Conservation (phyloP, 345 rosid genomes). For the Xanthoceras sorbifolium region DNA sequence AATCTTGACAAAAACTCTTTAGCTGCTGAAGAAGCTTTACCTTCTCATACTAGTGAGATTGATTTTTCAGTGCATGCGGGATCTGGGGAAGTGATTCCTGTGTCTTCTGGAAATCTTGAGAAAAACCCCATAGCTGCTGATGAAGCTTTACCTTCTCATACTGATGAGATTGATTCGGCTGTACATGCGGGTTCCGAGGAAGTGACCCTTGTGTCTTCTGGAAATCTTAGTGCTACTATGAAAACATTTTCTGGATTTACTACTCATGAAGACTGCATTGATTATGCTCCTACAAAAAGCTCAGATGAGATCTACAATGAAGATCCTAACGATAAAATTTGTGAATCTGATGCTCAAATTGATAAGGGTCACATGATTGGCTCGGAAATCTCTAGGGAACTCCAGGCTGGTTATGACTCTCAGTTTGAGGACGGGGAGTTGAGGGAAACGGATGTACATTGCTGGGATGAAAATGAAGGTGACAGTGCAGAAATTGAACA, state of each 20-base stretch:
- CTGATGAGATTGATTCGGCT: slow-evolving; percentile 18
- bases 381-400: slow-evolving; percentile 23
- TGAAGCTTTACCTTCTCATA: slow-evolving; percentile 8
- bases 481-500: slow-evolving; percentile 41
- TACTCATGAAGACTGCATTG: slow-evolving; percentile 17
- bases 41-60: slow-evolving; percentile 2
- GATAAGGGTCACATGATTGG: slow-evolving; percentile 13
- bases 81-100: slow-evolving; percentile 19
- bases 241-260: neutral
- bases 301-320: slow-evolving; percentile 16
- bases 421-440: slow-evolving; percentile 71
- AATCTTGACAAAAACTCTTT: too few species aligned
- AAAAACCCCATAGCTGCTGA: too few species aligned
- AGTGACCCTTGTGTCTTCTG: slow-evolving; percentile 21
- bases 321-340: slow-evolving; percentile 25
- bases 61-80: slow-evolving; percentile 11
- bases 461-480: slow-evolving; percentile 43
- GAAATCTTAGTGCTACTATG: neutral
- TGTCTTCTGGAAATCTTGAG: slow-evolving; percentile 21
- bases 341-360: slow-evolving; percentile 29
- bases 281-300: slow-evolving; percentile 12
- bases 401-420: slow-evolving; percentile 57
- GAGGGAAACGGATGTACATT: slow-evolving; percentile 43
- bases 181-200: slow-evolving; percentile 13
- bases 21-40: slow-evolving; percentile 12